Evolutionary conservation across 2,329 filamentous ascomycete genomes (phyloP), one percentile per base, ranked within the genome.

Genomic region (Cadophora malorum): DNA sequence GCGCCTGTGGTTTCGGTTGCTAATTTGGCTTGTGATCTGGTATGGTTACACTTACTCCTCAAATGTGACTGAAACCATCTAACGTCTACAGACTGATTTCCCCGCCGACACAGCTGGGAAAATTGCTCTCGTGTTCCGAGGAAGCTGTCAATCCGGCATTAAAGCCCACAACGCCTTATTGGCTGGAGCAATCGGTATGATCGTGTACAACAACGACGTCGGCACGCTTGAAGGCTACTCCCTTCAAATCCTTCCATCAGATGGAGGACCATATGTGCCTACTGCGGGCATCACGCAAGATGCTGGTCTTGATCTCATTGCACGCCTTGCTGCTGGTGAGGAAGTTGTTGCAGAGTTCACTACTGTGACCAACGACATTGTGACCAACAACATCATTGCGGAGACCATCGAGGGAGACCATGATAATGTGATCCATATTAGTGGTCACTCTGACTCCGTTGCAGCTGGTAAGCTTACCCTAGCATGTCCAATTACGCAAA

Each of bases 41-140:
- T 71, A 66, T 58, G 64, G 59, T 52, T 38, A 7, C 14, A 21
- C 10, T 14, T 14, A 6, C 14, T 10, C n/a, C 35, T 23, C 5
- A 47, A 19, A 9, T 16, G 21, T 21, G 41, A 35, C 16, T 21
- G 10, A 14, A 7, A 9, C 14, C 33, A 35, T 8, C 52, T 45
- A 5, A 41, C 1, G 16, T 33, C 9, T 55, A 31, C 14, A 72
- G 71, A 49, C 82, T 7, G 90, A 94, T 78, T 94, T 87, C 76
- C 86, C 90, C 4, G 21, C 33, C 25, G 74, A 81, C 1, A 64
- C 67, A 19, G 79, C 80, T n/a, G 90, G 88, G 64, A 88, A 86
- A 69, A 88, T 95, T 65, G 90, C 90, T 19, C 82, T 94, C 47
- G 84, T 94, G 71, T 82, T 83, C 47, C 89, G 92, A 68, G 91